A percentile compares a stretch with the other conserved stretches of the same genome.
phyloP scores from a whole-genome alignment of 164 flowering plant species.

The Amborella trichopoda region DNA sequence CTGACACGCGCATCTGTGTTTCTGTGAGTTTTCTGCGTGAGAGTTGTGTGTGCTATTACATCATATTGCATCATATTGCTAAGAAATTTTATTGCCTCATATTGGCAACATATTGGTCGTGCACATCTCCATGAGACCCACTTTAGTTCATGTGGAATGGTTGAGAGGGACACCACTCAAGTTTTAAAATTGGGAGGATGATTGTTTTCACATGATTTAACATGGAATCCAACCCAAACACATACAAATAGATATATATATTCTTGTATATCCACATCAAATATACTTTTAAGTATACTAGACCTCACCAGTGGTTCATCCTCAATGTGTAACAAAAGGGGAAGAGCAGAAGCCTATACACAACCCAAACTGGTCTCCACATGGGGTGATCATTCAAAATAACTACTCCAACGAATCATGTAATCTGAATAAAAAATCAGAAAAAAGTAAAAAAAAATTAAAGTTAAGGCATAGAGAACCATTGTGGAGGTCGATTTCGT shows the following conservation, averaged over 20 bases:
- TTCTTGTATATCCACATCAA: conserved; percentile 9
- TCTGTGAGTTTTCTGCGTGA: not conserved
- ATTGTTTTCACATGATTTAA: conserved; percentile 38
- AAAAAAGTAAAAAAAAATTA: too few species aligned
- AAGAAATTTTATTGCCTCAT: not conserved
- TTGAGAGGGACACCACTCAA: conserved; percentile 20
- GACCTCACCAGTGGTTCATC: too few species aligned
- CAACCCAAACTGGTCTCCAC: conserved; percentile 47
- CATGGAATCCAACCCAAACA: conserved; percentile 37
- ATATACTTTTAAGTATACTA: conserved; percentile 5
- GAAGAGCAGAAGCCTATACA: conserved; percentile 11
- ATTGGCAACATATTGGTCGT: conserved; percentile 10
- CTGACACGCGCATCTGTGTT: conserved; percentile 3
- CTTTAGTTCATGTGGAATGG: conserved; percentile 1
- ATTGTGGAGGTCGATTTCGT: too few species aligned
- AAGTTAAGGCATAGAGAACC: too few species aligned
- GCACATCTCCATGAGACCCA: not conserved
- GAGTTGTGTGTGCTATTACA: conserved; percentile 32
- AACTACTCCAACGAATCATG: conserved; percentile 14
- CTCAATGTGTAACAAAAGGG: conserved; percentile 10
- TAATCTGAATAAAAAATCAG: too few species aligned
- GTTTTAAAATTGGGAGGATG: conserved; percentile 12
- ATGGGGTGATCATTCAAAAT: conserved; percentile 24
- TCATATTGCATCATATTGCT: conserved; percentile 11
- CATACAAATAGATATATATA: conserved; percentile 10